These are phyloP conservation scores for Candida peoriensis DNA, from an alignment of 805 yeast species.

Conservation along the genomic window DNA sequence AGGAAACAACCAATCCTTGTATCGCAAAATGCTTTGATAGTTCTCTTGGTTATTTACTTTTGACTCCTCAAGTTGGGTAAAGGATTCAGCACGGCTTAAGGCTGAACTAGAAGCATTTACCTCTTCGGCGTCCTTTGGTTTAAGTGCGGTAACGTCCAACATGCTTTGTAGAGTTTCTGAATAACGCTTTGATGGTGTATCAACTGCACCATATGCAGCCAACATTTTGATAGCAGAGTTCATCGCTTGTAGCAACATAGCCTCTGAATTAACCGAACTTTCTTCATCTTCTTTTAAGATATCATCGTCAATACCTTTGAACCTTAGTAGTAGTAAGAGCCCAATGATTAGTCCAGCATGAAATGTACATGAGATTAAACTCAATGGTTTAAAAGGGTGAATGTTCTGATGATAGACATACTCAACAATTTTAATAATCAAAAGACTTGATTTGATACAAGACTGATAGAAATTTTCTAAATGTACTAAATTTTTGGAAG, in stretches of 20 bases:
- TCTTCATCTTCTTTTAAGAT: slow-evolving; percentile 13
- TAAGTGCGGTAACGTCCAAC: slow-evolving; percentile 13
- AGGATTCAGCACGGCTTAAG: neutral
- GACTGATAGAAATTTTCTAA: slow-evolving; percentile 28
- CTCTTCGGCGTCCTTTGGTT: slow-evolving; percentile 1
- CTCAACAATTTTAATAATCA: slow-evolving; percentile 30
- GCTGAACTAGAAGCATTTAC: slow-evolving; percentile 1
- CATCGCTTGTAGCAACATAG: slow-evolving; percentile 18
- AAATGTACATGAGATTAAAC: slow-evolving; percentile 29
- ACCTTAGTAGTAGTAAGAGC: slow-evolving; percentile 22
- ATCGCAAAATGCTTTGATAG: slow-evolving; percentile 18
- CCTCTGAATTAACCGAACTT: slow-evolving; percentile 10
- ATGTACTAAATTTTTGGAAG: slow-evolving; percentile 13
- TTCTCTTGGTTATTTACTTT: slow-evolving; percentile 13
- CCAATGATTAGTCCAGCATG: slow-evolving; percentile 35
- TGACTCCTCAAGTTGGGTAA: slow-evolving; percentile 1
- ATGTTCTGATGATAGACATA: slow-evolving; percentile 22
- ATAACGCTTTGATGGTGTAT: slow-evolving; percentile 16
- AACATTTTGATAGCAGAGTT: slow-evolving; percentile 17
- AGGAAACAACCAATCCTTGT: slow-evolving; percentile 24
- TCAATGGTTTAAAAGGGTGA: slow-evolving; percentile 33
- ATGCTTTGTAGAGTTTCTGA: slow-evolving; percentile 13
- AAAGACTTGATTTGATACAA: slow-evolving; percentile 31
- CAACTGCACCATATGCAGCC: slow-evolving; percentile 16
- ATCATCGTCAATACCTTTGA: slow-evolving; percentile 16